Evolutionary conservation across 1,284 basidiomycete genomes (phyloP).

Genomic region (Apiotrichum montevideense): DNA sequence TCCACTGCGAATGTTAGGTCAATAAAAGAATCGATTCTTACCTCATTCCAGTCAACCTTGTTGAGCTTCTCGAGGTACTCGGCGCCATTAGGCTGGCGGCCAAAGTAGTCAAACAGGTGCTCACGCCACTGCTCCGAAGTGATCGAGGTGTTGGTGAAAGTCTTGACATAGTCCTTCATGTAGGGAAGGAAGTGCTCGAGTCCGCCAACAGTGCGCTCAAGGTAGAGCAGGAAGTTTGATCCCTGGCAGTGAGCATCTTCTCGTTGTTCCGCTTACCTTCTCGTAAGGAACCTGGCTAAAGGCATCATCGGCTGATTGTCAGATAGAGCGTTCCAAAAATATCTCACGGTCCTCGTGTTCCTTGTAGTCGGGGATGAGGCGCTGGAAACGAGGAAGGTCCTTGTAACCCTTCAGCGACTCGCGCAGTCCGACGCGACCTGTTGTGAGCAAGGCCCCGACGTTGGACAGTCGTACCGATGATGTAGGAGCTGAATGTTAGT

Average conservation of each 20-base stretch:
- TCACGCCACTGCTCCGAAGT: constrained; percentile 81
- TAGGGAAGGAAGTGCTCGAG: constrained; percentile 79
- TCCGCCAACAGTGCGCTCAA: constrained; percentile 77
- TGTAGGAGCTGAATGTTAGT: constrained; percentile 36
- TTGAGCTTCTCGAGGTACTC: constrained; percentile 66
- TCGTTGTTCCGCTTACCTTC: constrained; percentile 47
- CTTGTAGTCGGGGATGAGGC: constrained; percentile 77
- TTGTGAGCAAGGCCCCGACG: neutral
- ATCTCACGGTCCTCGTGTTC: constrained; percentile 42
- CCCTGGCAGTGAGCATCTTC: constrained; percentile 43
- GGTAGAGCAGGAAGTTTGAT: constrained; percentile 61
- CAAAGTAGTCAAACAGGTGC: constrained; percentile 77
- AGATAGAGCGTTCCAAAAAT: neutral
- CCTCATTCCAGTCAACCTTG: constrained; percentile 70
- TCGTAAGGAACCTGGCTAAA: constrained; percentile 66
- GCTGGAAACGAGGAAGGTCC: constrained; percentile 63
- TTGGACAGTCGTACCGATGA: constrained; percentile 19
- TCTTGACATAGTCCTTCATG: constrained; percentile 54
- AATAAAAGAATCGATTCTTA: constrained; percentile 9
- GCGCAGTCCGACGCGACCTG: constrained; percentile 57
- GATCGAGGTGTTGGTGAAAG: constrained; percentile 64
- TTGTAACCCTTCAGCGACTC: constrained; percentile 59
- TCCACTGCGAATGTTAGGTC: constrained; percentile 53
- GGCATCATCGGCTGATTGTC: constrained; percentile 63
- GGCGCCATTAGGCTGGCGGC: constrained; percentile 51